Conservation (phyloP, 345 rosid genomes). For the Tarenaya hassleriana region DNA sequence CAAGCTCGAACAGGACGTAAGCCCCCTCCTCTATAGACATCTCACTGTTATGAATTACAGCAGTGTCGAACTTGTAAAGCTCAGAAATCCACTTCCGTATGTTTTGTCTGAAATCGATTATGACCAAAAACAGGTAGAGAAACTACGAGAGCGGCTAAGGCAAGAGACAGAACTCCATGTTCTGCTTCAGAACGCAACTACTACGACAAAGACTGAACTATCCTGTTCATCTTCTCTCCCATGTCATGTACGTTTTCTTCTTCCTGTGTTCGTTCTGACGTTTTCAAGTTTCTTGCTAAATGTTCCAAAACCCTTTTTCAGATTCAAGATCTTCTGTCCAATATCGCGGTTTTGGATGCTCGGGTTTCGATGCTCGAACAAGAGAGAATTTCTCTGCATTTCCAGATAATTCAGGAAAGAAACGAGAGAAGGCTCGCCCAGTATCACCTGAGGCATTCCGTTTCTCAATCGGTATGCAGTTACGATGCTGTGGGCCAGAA, state of each 20-base stretch:
- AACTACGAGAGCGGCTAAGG: constrained; percentile 23
- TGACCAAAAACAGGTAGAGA: constrained; percentile 25
- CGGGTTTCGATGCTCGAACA: constrained; percentile 61
- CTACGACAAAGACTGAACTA: constrained; percentile 23
- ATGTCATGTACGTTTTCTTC: constrained; percentile 15
- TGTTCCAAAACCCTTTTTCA: constrained; percentile 19
- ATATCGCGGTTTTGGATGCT: constrained; percentile 51
- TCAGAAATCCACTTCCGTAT: too few relatives aligned
- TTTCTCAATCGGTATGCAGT: constrained; percentile 34
- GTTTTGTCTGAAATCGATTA: neutral
- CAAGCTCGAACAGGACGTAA: constrained; percentile 31
- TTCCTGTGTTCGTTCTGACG: neutral
- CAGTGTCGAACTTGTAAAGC: neutral
- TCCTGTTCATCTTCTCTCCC: constrained; percentile 24
- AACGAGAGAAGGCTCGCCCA: constrained; percentile 80
- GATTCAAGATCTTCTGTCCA: constrained; percentile 69
- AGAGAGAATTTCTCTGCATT: constrained; percentile 74
- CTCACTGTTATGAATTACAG: neutral
- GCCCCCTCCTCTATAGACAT: neutral
- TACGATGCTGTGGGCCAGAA: constrained; percentile 13
- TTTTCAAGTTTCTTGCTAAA: neutral
- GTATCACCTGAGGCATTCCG: constrained; percentile 50
- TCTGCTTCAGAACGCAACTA: constrained; percentile 23
- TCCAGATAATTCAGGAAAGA: constrained; percentile 89
- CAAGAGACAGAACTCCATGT: constrained; percentile 22